Conservation (phyloP, 345 rosid species). For the Pugionium dolabratum region DNA sequence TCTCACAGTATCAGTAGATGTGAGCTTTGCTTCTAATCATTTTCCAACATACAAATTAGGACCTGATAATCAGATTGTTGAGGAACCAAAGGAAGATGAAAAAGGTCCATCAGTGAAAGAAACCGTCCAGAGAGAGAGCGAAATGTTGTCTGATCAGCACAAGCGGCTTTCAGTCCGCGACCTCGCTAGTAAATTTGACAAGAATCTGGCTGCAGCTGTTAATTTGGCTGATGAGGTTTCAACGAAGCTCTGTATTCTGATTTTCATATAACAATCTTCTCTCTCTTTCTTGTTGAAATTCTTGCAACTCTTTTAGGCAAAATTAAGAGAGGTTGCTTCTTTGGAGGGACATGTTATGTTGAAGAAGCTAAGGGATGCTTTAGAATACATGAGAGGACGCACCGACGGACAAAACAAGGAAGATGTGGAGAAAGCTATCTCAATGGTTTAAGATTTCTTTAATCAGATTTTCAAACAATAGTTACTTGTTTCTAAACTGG, state of each 20-base stretch:
- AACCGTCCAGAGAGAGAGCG: conserved; percentile 73
- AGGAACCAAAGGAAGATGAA: conserved; percentile 74
- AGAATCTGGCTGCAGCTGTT: conserved; percentile 82
- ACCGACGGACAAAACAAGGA: conserved; percentile 83
- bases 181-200: conserved; percentile 95
- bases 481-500: background rate
- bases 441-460: conserved; percentile 69
- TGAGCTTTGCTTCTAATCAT: conserved; percentile 69
- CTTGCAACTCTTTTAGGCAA: conserved; percentile 52
- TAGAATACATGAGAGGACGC: conserved; percentile 91
- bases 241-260: background rate
- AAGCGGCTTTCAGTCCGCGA: conserved; percentile 97
- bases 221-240: conserved; percentile 82
- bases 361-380: conserved; percentile 98
- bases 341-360: conserved; percentile 96
- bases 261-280: background rate
- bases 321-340: conserved; percentile 86
- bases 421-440: conserved; percentile 93
- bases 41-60: conserved; percentile 92
- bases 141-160: conserved; percentile 76
- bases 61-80: conserved; percentile 80
- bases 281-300: background rate
- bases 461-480: background rate
- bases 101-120: conserved; percentile 80
- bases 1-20: conserved; percentile 84